Percentiles rank a stretch among this genome's conserved stretches.
These are phyloP conservation scores for Fusarium concolor DNA, from an alignment of 2,329 filamentous ascomycete species.

Conservation along the genomic window DNA sequence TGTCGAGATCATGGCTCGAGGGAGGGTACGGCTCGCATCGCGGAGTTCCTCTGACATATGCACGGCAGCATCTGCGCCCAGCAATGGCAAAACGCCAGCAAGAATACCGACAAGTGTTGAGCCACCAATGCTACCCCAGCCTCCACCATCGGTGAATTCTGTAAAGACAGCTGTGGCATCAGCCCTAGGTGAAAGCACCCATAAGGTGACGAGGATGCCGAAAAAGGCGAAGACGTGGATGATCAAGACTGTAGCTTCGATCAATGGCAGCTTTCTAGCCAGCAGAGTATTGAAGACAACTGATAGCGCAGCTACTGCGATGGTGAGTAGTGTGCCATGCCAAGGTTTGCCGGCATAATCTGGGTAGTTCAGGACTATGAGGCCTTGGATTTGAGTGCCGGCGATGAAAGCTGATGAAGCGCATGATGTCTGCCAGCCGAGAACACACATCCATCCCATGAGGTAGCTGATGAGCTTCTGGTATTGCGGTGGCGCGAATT, in stretches of 20 bases:
- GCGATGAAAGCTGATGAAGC: constrained; percentile 57
- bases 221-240: constrained; percentile 43
- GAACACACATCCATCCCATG: constrained; percentile 58
- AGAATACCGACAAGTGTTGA: constrained; percentile 40
- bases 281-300: constrained; percentile 39
- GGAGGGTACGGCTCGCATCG: constrained; percentile 35
- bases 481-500: constrained; percentile 60
- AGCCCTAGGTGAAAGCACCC: constrained; percentile 37
- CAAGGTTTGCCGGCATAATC: constrained; percentile 28
- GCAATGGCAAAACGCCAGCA: constrained; percentile 32
- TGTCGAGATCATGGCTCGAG: constrained; percentile 34
- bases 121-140: constrained; percentile 33
- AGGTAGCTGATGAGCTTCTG: constrained; percentile 67
- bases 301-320: constrained; percentile 29
- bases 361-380: constrained; percentile 51
- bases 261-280: constrained; percentile 27
- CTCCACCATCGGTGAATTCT: constrained; percentile 36
- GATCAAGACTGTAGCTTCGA: constrained; percentile 30
- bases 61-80: constrained; percentile 40
- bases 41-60: constrained; percentile 42
- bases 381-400: constrained; percentile 58
- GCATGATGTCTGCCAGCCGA: constrained; percentile 58
- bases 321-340: constrained; percentile 36
- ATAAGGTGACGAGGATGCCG: constrained; percentile 35
- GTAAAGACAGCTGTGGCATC: constrained; percentile 36